Evolutionary conservation across 768 basidiomycete species (phyloP).

Genomic region (Phaffia australis): DNA sequence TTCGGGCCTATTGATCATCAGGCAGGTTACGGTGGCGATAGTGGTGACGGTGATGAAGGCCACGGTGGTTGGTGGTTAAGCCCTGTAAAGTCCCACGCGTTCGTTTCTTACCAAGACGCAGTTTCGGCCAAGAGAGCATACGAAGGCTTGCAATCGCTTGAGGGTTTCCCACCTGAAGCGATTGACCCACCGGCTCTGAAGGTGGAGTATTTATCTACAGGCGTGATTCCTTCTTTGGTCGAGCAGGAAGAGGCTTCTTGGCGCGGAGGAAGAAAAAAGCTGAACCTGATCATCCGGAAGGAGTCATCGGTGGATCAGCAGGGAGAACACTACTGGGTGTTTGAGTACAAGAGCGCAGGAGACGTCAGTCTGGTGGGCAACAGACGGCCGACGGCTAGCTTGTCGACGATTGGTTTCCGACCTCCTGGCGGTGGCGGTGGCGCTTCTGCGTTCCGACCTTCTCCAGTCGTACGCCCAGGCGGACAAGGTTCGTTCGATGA

Average conservation of each 20-base stretch:
- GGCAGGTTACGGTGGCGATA: slow-evolving; percentile 12
- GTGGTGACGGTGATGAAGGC: background rate
- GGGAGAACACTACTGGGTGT: slow-evolving; percentile 26
- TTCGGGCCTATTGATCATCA: slow-evolving; percentile 24
- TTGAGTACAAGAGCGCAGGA: slow-evolving; percentile 20
- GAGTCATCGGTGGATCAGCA: background rate
- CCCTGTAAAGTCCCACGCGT: slow-evolving; percentile 19
- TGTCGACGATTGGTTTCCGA: no score
- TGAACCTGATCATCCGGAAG: slow-evolving; percentile 30
- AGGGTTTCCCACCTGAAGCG: slow-evolving; percentile 12
- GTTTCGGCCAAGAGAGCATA: slow-evolving; percentile 11
- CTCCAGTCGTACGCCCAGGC: no score
- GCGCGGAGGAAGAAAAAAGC: slow-evolving; percentile 35
- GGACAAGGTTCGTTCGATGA: no score
- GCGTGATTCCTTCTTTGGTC: slow-evolving; percentile 31
- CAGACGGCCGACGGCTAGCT: no score
- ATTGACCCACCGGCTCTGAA: slow-evolving; percentile 20
- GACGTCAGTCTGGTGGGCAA: slow-evolving; percentile 6
- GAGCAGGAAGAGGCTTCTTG: slow-evolving; percentile 35
- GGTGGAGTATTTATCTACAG: slow-evolving; percentile 34
- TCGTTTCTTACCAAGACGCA: slow-evolving; percentile 4
- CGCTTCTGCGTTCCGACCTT: no score
- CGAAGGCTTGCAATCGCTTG: slow-evolving; percentile 10
- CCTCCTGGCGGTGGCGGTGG: no score
- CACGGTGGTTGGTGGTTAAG: slow-evolving; percentile 16